phyloP scores from a whole-genome alignment of 1,139 yeast species.

The Pichia sp. region DNA sequence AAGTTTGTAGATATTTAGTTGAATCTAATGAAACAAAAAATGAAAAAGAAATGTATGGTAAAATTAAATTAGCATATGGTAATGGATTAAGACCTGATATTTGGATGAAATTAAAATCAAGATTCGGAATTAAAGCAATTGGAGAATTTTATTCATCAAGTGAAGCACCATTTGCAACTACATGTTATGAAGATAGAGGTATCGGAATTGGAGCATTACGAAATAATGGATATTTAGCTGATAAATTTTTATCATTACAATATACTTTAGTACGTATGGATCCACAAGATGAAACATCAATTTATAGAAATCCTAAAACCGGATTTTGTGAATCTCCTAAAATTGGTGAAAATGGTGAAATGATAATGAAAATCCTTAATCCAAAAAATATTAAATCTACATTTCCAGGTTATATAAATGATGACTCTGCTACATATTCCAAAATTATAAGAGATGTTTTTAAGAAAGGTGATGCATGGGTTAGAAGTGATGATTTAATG shows the following conservation, averaged over 20 bases:
- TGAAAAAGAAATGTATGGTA: conserved; percentile 50
- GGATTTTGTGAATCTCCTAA: conserved; percentile 54
- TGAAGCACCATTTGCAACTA: conserved; percentile 89
- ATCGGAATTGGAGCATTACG: conserved; percentile 85
- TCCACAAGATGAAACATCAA: conserved; percentile 68
- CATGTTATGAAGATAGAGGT: conserved; percentile 74
- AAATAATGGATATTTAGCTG: conserved; percentile 66
- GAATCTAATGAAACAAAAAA: conserved; percentile 53
- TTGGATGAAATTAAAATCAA: conserved; percentile 72
- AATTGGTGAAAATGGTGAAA: conserved; percentile 76
- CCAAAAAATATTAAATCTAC: conserved; percentile 61
- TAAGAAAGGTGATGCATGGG: conserved; percentile 86
- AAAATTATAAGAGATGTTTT: conserved; percentile 72
- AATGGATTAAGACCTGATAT: conserved; percentile 92
- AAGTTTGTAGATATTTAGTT: conserved; percentile 81
- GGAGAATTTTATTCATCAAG: conserved; percentile 96
- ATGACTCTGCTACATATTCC: conserved; percentile 69
- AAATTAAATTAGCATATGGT: conserved; percentile 73
- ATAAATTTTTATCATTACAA: conserved; percentile 43
- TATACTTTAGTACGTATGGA: conserved; percentile 70
- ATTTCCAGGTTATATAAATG: conserved; percentile 87
- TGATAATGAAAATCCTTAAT: conserved; percentile 66
- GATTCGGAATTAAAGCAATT: conserved; percentile 68
- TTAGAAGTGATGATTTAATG: conserved; percentile 82
- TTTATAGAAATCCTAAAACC: conserved; percentile 57